Base-by-base conservation (phyloP, 2,329 filamentous ascomycete genomes). In the Paecilomyces niveus region DNA sequence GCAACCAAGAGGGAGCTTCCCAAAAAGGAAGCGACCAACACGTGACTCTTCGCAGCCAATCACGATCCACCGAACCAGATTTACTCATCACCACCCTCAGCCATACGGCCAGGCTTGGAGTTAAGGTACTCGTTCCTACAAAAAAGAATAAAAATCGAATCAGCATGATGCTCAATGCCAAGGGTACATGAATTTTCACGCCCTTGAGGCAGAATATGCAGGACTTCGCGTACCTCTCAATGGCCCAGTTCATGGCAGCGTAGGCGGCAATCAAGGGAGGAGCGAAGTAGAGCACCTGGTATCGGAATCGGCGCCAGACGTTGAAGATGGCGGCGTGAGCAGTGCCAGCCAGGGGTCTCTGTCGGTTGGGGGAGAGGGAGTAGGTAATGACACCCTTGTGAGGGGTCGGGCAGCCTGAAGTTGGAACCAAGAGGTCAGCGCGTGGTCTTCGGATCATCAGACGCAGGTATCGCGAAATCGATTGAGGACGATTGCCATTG, bases 281-380 rank as follows among this genome's bases (percentile, higher is more conserved):
- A 26, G 87, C 83, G 77, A 92, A 87, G 84, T 92, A 99, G 68
- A 97, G 86, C 67, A 96, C 86, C 83, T 97, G 94, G 68, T 83
- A 77, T 75, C 86, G 87, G 79, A 89, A 89, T 71, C 94, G 87
- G 77, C 94, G 88, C 84, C 89, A 95, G 69, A 86, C 88, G 85
- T 99, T 99, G 88, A 97, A 97, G 81, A 97, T 79, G 71, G 92
- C 93, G 66, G 88, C 89, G 76, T 93, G 80, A 64, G 83, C 77
- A 61, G 88, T 81, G 69, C 90, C 90, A 64, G 91, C 91, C 66
- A 96, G 83, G 63, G 92, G 89, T 71, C 89, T 87, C 81, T 96
- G 93, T 74, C 89, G 88, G 84, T 99, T 97, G 66, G 89, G 79
- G 68, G 90, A 88, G 67, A 99, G 74, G 65, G 87, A 83, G 80